phyloP scores from a whole-genome alignment of 331 rosid genomes.

The Telfairia occidentalis region DNA sequence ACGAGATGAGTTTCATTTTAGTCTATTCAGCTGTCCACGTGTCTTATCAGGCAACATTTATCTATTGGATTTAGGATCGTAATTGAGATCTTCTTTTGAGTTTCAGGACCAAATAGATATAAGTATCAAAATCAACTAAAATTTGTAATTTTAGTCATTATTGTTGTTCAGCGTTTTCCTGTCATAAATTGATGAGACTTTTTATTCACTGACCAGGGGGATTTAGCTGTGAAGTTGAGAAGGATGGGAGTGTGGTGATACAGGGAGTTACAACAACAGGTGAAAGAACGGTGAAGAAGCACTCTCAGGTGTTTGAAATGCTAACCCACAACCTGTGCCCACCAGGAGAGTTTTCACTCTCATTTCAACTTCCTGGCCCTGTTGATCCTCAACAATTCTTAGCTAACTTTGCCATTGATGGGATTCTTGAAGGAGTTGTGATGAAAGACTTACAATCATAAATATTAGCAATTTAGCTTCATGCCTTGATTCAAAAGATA shows the following conservation, averaged over 20 bases:
- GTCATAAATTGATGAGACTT: not conserved
- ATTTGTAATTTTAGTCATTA: not conserved
- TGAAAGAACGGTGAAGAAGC: conserved; percentile 37
- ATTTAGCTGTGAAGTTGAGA: conserved; percentile 30
- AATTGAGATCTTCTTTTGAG: not conserved
- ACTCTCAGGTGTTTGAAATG: conserved; percentile 44
- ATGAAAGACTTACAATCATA: conserved; percentile 16
- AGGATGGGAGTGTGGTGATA: conserved; percentile 33
- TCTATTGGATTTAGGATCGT: not conserved
- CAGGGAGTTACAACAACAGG: conserved; percentile 44
- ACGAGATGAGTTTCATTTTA: not conserved
- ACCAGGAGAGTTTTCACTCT: conserved; percentile 43
- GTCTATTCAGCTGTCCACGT: not conserved
- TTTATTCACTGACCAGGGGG: conserved; percentile 26
- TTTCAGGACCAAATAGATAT: not conserved
- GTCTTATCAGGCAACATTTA: not conserved
- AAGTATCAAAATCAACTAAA: not conserved
- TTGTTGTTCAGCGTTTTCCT: not conserved
- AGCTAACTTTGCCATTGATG: conserved; percentile 26
- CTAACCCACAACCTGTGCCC: conserved; percentile 35
- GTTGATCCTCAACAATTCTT: conserved; percentile 30
- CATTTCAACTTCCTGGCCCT: conserved; percentile 40
- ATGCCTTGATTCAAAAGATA: not conserved
- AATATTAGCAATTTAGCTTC: not conserved
- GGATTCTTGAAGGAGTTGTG: conserved; percentile 39